phyloP scores from a whole-genome alignment of 441 rosid species.

The Pelargonium australe region DNA sequence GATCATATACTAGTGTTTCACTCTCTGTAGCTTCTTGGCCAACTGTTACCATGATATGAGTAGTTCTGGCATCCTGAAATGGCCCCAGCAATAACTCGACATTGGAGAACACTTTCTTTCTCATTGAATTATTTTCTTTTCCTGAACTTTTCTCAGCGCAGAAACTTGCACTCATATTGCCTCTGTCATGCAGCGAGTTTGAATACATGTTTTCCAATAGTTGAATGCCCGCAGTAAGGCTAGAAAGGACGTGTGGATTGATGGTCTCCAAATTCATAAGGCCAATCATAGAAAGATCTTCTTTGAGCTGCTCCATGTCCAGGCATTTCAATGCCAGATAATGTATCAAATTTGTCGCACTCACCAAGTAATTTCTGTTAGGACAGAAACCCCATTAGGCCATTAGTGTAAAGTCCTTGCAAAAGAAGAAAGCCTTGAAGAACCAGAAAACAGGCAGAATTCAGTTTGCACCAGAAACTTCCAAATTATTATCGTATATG shows the following conservation, averaged over 20 bases:
- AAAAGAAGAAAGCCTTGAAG: not conserved
- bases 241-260: conserved; percentile 43
- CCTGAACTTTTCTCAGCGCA: conserved; percentile 20
- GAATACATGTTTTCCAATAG: conserved; percentile 31
- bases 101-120: conserved; percentile 30
- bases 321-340: conserved; percentile 50
- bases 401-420: conserved; percentile 4
- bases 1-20: conserved; percentile 43
- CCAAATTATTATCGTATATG: not conserved
- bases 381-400: conserved; percentile 6
- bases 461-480: not conserved
- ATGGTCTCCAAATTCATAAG: conserved; percentile 42
- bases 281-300: conserved; percentile 37
- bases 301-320: conserved; percentile 41
- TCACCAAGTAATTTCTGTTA: conserved; percentile 42
- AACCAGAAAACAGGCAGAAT: not conserved
- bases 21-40: conserved; percentile 49
- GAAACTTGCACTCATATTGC: conserved; percentile 12
- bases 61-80: conserved; percentile 31
- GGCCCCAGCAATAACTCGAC: conserved; percentile 47
- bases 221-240: conserved; percentile 38
- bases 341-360: conserved; percentile 58
- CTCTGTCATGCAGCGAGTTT: conserved; percentile 20
- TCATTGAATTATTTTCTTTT: conserved; percentile 23
- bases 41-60: conserved; percentile 61